Evolutionary conservation across 768 basidiomycete species (phyloP).

Genomic region (Suillus subluteus): DNA sequence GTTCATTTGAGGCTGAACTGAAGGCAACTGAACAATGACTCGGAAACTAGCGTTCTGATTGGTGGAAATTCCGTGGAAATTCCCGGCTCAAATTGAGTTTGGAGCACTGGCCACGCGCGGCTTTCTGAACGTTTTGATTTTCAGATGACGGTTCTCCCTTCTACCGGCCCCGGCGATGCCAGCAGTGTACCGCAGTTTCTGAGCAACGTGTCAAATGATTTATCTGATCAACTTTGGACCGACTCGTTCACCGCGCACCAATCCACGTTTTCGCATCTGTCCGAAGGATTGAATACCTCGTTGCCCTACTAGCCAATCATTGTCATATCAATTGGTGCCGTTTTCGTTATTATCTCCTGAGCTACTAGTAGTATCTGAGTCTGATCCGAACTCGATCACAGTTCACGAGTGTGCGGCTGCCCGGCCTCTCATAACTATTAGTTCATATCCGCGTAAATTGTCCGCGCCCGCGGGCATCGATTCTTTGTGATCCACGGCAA

Average conservation of each 20-base stretch:
- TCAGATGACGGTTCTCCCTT: not conserved
- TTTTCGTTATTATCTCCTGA: not conserved
- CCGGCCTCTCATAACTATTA: slow-evolving; percentile 13
- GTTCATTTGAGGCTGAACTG: not conserved
- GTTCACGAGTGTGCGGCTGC: slow-evolving; percentile 10
- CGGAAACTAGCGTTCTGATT: not conserved
- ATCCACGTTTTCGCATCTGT: slow-evolving; percentile 1
- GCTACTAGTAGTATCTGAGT: not conserved
- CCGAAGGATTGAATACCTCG: slow-evolving; percentile 4
- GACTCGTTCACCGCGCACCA: slow-evolving; percentile 2
- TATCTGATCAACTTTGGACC: slow-evolving; percentile 2
- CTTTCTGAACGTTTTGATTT: slow-evolving; percentile 3
- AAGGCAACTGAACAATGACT: not conserved
- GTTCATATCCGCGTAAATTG: slow-evolving; percentile 36
- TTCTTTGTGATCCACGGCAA: slow-evolving; percentile 25
- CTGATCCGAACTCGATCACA: slow-evolving; percentile 4
- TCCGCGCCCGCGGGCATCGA: slow-evolving; percentile 29
- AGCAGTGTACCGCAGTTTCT: slow-evolving; percentile 4
- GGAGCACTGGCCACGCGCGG: too few relatives aligned
- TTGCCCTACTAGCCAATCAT: not conserved
- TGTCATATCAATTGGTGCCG: slow-evolving; percentile 3
- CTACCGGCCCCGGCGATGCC: slow-evolving; percentile 1
- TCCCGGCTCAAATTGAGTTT: not conserved
- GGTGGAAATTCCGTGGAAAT: not conserved
- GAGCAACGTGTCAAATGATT: slow-evolving; percentile 5